Evolutionary conservation across 2,329 filamentous ascomycete genomes (phyloP), one percentile per base, ranked within the genome.

Genomic region (Exophiala oligosperma): DNA sequence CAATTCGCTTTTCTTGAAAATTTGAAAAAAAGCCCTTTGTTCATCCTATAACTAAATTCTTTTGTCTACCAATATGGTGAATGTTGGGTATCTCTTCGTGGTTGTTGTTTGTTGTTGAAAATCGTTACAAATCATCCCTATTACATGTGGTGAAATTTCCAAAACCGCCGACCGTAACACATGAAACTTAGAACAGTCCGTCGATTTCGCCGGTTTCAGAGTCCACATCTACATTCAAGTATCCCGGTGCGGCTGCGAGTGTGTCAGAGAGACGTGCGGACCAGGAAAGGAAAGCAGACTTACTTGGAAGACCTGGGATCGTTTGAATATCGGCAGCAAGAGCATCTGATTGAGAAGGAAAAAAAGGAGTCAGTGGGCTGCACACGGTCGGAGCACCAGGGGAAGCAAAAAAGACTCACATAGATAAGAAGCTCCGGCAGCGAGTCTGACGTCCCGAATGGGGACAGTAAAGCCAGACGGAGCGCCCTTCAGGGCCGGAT

Each of bases 381-480:
- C 12, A 6, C 12, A 12, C 14, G 26, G 11, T 9, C 6, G 46
- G 23, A 32, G 32, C 7, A 17, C 24, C 17, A 17, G 28, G 46
- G 12, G n/a, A 48, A 11, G n/a, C 8, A 28, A 6, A 4, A 28
- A 29, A 29, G 14, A 26, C 24, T 48, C 94, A 68, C 96, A 97
- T 83, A 96, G 77, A 74, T 96, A 96, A 63, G 94, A 94, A 62
- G 91, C 94, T 70, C 94, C 94, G 59, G 92, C 92, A 28, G 94
- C 94, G 82, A 99, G 86, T 62, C 92, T 83, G 40, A 99, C 93
- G 71, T 99, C 94, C 59, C 93, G 82, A 67, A 99, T 96, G 1
- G 94, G 94, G 4, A 99, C 86, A 0, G 91, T 95, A 76, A 97
- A 99, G 59, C 93, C 94, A 3, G 88, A 90, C 24, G 94, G 94